Base-by-base conservation (phyloP, 176 grass and related monocot species). In the Carex littledalei region DNA sequence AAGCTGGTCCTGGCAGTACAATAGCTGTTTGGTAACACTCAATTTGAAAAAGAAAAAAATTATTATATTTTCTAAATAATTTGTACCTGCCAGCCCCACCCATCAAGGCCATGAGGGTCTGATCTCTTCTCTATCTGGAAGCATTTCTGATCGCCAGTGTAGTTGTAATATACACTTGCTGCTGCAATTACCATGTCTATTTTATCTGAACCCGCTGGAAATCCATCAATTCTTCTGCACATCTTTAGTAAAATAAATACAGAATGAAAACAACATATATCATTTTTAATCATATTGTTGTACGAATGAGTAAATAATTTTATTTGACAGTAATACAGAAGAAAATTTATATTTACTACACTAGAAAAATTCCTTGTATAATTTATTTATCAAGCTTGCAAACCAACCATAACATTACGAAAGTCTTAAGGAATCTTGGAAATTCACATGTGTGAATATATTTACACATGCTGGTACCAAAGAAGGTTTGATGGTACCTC, bases 1-100 rank as follows among this genome's bases (percentile, higher is more conserved):
- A 24, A 31, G 22, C 72, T 31, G 21, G 47, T 75, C n/a, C 41
- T 49, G 41, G 20, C 21, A 8, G 47, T 53, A 24, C 20, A 76
- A 34, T n/a, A 70, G 7, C 13, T 41, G 13, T 18, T 39, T 67
- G 20, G 49, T 75, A 5, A 61, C 16, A 80, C 32, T 32, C 18
- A 53, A 64, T 80, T 39, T 41, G 18, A 34, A 15, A 17, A 1
- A 16, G 37, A 8, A 21, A 83, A 20, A 61, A 15, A 16, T 29
- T 53, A 47, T 81, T 81, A 15, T 83, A 54, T 5, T 18, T 83
- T 66, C 16, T 35, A 67, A 34, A 34, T 32, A 34, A 64, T 64
- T 89, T 87, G 2, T 85, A 97, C 96, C 93, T 99, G 93, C 96
- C 96, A 99, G 47, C 83, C 79, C 93, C 93, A 99, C 14, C 91